phyloP scores from a whole-genome alignment of 768 basidiomycete species.

The Leucocoprinus sp. region DNA sequence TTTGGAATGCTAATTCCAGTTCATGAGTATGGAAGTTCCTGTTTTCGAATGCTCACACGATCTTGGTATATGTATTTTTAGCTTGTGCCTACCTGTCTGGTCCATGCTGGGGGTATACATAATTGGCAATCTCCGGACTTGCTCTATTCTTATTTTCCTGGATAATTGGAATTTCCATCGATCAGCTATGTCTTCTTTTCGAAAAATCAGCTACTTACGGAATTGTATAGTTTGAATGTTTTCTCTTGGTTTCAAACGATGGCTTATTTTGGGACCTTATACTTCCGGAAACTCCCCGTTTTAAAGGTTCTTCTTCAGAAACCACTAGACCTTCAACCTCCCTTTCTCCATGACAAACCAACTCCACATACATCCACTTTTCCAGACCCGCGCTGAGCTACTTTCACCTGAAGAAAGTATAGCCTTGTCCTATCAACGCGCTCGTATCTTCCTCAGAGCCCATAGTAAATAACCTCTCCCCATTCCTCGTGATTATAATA shows the following conservation, averaged over 20 bases:
- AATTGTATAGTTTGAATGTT: neutral
- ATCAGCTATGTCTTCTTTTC: no score
- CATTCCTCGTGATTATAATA: slow-evolving; percentile 8
- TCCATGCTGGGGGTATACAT: no score
- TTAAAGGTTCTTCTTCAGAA: neutral
- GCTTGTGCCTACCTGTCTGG: no score
- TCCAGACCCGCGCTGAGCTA: slow-evolving; percentile 34
- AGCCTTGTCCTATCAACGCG: slow-evolving; percentile 41
- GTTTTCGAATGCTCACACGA: no score
- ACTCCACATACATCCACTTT: slow-evolving; percentile 38
- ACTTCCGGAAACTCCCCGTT: slow-evolving; percentile 5
- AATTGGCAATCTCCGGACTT: no score
- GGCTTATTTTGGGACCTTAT: slow-evolving; percentile 9
- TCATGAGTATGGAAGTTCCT: no score
- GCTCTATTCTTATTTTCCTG: no score
- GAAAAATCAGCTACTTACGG: neutral
- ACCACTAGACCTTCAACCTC: neutral
- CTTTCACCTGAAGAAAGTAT: slow-evolving; percentile 38
- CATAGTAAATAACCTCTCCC: slow-evolving; percentile 28
- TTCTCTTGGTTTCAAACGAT: slow-evolving; percentile 13
- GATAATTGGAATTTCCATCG: no score
- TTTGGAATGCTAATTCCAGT: no score
- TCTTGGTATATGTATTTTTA: no score
- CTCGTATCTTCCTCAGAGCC: slow-evolving; percentile 39
- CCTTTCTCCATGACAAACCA: slow-evolving; percentile 25